Base-by-base conservation (phyloP, 2,329 filamentous ascomycete genomes). In the Cytospora paraplurivora region DNA sequence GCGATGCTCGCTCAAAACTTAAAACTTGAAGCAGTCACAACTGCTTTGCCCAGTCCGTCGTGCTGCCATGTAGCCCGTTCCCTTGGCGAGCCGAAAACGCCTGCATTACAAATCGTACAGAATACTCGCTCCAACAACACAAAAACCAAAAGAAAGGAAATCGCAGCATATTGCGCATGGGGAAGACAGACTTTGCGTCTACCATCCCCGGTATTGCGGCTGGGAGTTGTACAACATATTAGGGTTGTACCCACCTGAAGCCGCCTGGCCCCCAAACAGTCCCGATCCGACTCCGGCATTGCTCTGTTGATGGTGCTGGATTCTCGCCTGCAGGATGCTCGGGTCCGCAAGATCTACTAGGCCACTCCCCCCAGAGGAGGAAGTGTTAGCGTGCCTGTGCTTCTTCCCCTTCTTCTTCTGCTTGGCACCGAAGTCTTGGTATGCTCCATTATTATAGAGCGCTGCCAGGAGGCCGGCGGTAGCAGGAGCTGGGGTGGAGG, bases 301-400 rank as follows among this genome's bases (percentile, higher is more conserved):
- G 81, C 88, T 90, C 81, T 90, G 88, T 73, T 88, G 85, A 82
- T 90, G 87, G 82, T 95, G 91, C 81, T 96, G 93, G 85, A 96
- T 90, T 86, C 93, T 92, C 79, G 92, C 92, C 85, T 97, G 93
- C 85, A 98, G 88, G 86, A 97, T 97, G 86, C 92, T 97, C 86
- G 94, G 94, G 92, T 98, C 93, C 85, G 91, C 92, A 93, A 97
- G 92, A 96, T 98, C 93, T 84, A 96, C 93, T 94, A 97, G 88
- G 85, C 92, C 93, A 91, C 92, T 92, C 88, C 93, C 93, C 85
- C 91, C 91, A 88, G 93, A 96, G 88, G 94, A 98, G 91, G 93
- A 97, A 94, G 94, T 97, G 92, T 97, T 97, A 95, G 93, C 94
- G 89, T 97, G 93, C 89, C 93, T 96, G 86, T 97, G 94, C 92